These are phyloP conservation scores for Paspalum notatum DNA, from an alignment of 176 grass and related monocot species.

Conservation along the genomic window DNA sequence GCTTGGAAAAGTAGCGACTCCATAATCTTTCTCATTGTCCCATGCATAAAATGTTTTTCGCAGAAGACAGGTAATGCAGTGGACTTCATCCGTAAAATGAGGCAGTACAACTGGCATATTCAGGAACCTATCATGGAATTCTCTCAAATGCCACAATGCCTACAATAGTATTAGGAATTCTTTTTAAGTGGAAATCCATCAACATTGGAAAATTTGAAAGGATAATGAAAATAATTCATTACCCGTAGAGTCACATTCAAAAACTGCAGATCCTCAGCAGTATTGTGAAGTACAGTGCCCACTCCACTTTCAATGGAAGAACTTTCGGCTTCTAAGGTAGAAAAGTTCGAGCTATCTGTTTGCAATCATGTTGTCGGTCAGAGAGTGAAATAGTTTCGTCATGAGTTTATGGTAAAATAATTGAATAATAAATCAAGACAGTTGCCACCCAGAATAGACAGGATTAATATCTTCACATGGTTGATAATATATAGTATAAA, in stretches of 20 bases:
- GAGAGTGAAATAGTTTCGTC: background rate
- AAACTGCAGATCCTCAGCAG: background rate
- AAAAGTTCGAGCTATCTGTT: conserved; percentile 18
- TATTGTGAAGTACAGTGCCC: background rate
- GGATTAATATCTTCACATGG: background rate
- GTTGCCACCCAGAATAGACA: background rate
- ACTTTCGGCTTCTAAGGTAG: conserved; percentile 8
- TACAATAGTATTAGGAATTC: background rate
- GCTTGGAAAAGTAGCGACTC: background rate
- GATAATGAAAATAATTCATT: background rate
- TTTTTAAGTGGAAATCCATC: background rate
- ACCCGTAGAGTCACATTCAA: conserved; percentile 32
- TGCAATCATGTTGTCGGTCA: background rate
- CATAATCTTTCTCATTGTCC: background rate
- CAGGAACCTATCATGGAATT: conserved; percentile 19
- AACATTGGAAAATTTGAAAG: background rate
- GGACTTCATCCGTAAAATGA: conserved; percentile 18
- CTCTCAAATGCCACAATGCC: conserved; percentile 36
- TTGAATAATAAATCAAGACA: conserved; percentile 5
- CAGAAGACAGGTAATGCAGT: conserved; percentile 9
- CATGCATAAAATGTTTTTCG: conserved; percentile 15
- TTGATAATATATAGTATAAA: background rate
- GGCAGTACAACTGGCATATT: background rate
- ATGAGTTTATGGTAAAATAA: background rate
- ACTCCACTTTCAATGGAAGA: conserved; percentile 1